Evolutionary conservation across 768 basidiomycete species (phyloP).

Genomic region (Leccinellum rugosiceps): DNA sequence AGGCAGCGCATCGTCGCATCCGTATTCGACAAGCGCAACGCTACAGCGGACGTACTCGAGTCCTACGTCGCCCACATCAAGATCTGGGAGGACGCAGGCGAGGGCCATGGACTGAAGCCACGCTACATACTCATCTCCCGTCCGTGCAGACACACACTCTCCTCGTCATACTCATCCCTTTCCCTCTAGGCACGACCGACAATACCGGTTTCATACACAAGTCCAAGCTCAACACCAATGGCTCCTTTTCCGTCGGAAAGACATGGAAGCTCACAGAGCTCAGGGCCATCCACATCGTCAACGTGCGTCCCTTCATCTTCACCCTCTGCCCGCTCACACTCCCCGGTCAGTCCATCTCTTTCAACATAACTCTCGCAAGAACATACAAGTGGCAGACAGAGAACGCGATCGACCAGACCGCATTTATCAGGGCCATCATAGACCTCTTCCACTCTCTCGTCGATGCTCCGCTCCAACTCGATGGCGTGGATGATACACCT

Average conservation of each 20-base stretch:
- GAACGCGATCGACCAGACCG: constrained; percentile 61
- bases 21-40: constrained; percentile 74
- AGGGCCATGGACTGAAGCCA: constrained; percentile 73
- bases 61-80: constrained; percentile 86
- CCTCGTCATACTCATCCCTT: neutral
- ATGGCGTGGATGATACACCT: constrained; percentile 49
- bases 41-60: constrained; percentile 64
- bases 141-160: constrained; percentile 42
- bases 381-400: constrained; percentile 92
- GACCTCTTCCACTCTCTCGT: constrained; percentile 54
- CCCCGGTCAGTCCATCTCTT: constrained; percentile 49
- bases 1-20: constrained; percentile 75
- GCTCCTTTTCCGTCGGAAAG: constrained; percentile 95
- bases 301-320: constrained; percentile 46
- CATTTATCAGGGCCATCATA: constrained; percentile 67
- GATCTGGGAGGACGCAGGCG: constrained; percentile 87
- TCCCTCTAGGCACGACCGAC: constrained; percentile 50
- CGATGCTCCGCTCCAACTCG: constrained; percentile 50
- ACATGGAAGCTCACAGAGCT: constrained; percentile 89
- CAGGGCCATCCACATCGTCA: constrained; percentile 69
- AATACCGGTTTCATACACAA: constrained; percentile 85
- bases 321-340: constrained; percentile 14
- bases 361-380: constrained; percentile 84
- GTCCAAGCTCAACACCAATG: constrained; percentile 93
- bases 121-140: constrained; percentile 89